Percentiles rank a stretch among this genome's conserved stretches.
Evolutionary conservation across 768 basidiomycete species (phyloP).

Genomic region (Glaciozyma antarctica): DNA sequence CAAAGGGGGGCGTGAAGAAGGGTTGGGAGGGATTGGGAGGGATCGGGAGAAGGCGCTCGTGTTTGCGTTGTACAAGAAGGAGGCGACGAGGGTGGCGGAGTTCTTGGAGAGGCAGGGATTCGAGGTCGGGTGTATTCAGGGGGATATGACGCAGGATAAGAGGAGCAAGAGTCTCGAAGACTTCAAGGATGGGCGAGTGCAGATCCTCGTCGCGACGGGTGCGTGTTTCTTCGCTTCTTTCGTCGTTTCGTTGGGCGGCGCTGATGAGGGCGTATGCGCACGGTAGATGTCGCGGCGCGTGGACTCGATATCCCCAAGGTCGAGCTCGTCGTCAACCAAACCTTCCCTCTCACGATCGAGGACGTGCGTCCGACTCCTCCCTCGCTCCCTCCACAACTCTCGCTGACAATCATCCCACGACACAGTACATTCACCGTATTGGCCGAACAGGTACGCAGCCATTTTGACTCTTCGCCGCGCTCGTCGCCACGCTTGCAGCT

Average conservation of each 20-base stretch:
- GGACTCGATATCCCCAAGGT: constrained; percentile 97
- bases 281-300: constrained; percentile 82
- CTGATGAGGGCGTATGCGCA: too few relatives aligned
- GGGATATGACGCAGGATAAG: constrained; percentile 72
- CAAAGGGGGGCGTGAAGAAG: constrained; percentile 44
- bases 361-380: constrained; percentile 51
- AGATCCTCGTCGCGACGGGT: constrained; percentile 71
- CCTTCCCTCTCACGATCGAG: constrained; percentile 81
- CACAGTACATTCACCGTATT: constrained; percentile 55
- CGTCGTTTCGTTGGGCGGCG: too few relatives aligned
- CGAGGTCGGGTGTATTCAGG: constrained; percentile 37
- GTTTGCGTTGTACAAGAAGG: constrained; percentile 96
- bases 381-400: constrained; percentile 11
- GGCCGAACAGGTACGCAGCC: constrained; percentile 52
- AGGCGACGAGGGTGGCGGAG: constrained; percentile 72
- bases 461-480: constrained; percentile 45
- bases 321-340: constrained; percentile 59
- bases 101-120: constrained; percentile 66
- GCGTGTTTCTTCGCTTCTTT: not conserved
- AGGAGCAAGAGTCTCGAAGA: constrained; percentile 75
- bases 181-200: constrained; percentile 72
- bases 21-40: constrained; percentile 45
- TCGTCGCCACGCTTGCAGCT: too few relatives aligned
- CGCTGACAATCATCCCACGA: constrained; percentile 7
- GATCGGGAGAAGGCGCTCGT: constrained; percentile 51